Base-by-base conservation (phyloP, 78 protist species). In the Planoprotostelium fungivorum region DNA sequence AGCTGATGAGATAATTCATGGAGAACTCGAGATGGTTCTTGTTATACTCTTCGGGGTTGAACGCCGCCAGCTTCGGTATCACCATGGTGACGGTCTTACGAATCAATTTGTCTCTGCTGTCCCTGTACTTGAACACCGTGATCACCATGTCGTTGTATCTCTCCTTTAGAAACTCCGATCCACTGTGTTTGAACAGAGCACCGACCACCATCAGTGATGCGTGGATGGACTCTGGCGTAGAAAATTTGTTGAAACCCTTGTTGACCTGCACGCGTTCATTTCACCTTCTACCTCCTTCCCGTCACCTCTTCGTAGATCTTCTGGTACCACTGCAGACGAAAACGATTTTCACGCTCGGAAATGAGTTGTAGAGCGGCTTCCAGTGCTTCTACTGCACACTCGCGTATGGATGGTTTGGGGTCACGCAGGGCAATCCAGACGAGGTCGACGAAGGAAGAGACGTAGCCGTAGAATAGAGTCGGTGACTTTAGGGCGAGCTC, bases 401-500 rank as follows among this genome's bases (percentile, higher is more conserved):
- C 93, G n/a, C 96, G 38, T 36, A 94, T 91, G 34, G 89, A 37
- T 34, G 88, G 51, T 34, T 92, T 91, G 36, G 86, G 35, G 63
- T 94, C 94, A 9, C 86, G 39, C 39, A 94, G 37, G 34, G 94
- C 96, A 0, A 85, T 88, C 92, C 93, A 86, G 73, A 94, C 86
- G 25, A 91, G 89, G 91, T 91, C 90, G 0, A 94, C 84, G 51
- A 91, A 92, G 0, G 95, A 38, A 34, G 89, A 35, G 1, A 91
- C 90, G 73, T 93, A 89, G 0, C 87, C 91, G 38, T 92, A 90
- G 83, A 94, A 94, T 28, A 93, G 94, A n/a, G 93, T 93, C 37
- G 93, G 94, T 63, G 94, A 92, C 38, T 91, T 92, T 28, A 88
- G 91, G 10, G 95, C 96, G 37, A 94, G 86, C 36, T 93, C 95